phyloP scores from a whole-genome alignment of 257 asterid genomes.

The Solanum phureja region DNA sequence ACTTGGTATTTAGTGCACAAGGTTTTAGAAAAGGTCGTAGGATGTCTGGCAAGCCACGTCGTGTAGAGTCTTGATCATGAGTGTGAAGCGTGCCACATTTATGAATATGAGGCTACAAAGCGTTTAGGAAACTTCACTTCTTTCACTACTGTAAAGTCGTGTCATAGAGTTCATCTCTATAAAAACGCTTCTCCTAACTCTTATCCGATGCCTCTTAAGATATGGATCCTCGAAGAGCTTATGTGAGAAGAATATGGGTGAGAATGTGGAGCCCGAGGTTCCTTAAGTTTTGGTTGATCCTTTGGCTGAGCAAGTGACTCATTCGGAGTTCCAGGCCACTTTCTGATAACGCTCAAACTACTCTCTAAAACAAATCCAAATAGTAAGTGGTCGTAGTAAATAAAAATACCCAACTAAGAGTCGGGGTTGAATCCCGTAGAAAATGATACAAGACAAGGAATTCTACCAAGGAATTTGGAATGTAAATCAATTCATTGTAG shows the following conservation, averaged over 20 bases:
- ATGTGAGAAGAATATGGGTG: background rate
- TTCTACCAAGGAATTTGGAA: background rate
- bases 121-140: background rate
- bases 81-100: background rate
- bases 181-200: background rate
- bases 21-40: background rate
- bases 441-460: background rate
- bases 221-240: background rate
- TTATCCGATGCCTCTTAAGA: background rate
- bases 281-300: background rate
- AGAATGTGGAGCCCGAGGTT: background rate
- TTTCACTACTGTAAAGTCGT: background rate
- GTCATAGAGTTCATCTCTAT: background rate
- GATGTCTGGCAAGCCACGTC: background rate
- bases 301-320: background rate
- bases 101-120: background rate
- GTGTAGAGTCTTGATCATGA: background rate
- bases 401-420: background rate
- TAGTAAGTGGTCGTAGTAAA: no score
- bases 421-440: background rate
- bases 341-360: no score
- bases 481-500: background rate
- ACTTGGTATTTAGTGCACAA: background rate
- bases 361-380: no score
- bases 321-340: background rate